These are phyloP conservation scores for Phaeotremella fagi DNA, from an alignment of 768 basidiomycete genomes.

Conservation along the genomic window DNA sequence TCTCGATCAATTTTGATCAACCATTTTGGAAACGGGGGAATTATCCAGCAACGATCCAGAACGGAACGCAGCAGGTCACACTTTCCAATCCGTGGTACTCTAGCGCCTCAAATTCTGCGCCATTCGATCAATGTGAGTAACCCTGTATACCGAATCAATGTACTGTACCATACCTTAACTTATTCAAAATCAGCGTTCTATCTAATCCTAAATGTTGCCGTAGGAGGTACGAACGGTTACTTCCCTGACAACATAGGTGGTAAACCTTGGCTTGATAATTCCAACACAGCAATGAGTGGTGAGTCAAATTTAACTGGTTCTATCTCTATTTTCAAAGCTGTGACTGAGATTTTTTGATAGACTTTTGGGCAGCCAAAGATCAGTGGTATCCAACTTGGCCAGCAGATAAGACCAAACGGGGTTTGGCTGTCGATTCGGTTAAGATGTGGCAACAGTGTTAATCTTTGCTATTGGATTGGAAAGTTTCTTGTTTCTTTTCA, in stretches of 20 bases:
- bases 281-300: slow-evolving; percentile 10
- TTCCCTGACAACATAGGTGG: slow-evolving; percentile 73
- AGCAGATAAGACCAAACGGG: slow-evolving; percentile 14
- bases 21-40: slow-evolving; percentile 65
- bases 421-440: slow-evolving; percentile 21
- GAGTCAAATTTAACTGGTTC: background rate
- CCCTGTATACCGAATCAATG: background rate
- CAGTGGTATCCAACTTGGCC: slow-evolving; percentile 27
- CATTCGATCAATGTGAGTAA: slow-evolving; percentile 68
- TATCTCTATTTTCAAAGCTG: too few species aligned
- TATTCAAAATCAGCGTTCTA: slow-evolving; percentile 61
- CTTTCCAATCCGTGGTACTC: slow-evolving; percentile 61
- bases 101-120: slow-evolving; percentile 58
- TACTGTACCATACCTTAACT: background rate
- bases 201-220: slow-evolving; percentile 71
- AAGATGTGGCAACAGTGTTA: slow-evolving; percentile 13
- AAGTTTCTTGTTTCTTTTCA: too few species aligned
- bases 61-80: slow-evolving; percentile 7
- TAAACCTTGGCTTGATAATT: slow-evolving; percentile 41
- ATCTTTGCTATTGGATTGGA: too few species aligned
- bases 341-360: background rate
- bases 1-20: slow-evolving; percentile 61
- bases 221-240: slow-evolving; percentile 76
- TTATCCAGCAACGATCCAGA: slow-evolving; percentile 59
- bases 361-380: slow-evolving; percentile 23